Percentiles rank a stretch among this genome's conserved stretches.
These are phyloP conservation scores for Halophytophthora batemanensis DNA, from an alignment of 352 stramenopile genomes.

Conservation along the genomic window DNA sequence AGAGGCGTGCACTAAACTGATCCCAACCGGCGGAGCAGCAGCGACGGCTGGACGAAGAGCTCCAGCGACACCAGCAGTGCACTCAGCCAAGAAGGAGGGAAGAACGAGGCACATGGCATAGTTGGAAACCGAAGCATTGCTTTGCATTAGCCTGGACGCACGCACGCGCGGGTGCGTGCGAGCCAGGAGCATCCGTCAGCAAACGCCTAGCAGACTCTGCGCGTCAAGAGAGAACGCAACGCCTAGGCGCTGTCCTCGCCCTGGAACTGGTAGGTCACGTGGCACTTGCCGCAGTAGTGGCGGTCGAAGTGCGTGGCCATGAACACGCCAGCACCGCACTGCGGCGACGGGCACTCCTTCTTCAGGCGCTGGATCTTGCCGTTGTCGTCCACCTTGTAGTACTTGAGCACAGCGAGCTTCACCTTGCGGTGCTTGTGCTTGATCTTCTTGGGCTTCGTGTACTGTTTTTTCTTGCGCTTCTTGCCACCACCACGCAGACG, in stretches of 20 bases:
- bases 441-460: conserved; percentile 99
- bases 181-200: conserved; percentile 10
- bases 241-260: conserved; percentile 62
- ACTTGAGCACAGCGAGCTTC: conserved; percentile 98
- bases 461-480: conserved; percentile 99
- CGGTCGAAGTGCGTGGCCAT: conserved; percentile 99
- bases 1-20: too few species aligned
- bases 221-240: conserved; percentile 11
- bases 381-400: conserved; percentile 95
- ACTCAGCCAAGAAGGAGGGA: neutral
- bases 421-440: conserved; percentile 96
- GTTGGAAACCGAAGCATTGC: conserved; percentile 40
- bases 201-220: conserved; percentile 18
- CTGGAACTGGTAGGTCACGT: conserved; percentile 95
- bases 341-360: conserved; percentile 95
- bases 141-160: conserved; percentile 24
- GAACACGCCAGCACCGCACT: conserved; percentile 97
- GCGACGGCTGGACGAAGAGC: neutral
- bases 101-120: conserved; percentile 6
- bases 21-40: neutral
- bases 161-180: neutral
- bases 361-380: conserved; percentile 97
- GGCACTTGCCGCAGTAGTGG: conserved; percentile 99
- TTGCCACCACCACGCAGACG: conserved; percentile 95
- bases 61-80: neutral